Conservation (phyloP, 495 filamentous ascomycete species). For the Aspergillus saccharolyticus region DNA sequence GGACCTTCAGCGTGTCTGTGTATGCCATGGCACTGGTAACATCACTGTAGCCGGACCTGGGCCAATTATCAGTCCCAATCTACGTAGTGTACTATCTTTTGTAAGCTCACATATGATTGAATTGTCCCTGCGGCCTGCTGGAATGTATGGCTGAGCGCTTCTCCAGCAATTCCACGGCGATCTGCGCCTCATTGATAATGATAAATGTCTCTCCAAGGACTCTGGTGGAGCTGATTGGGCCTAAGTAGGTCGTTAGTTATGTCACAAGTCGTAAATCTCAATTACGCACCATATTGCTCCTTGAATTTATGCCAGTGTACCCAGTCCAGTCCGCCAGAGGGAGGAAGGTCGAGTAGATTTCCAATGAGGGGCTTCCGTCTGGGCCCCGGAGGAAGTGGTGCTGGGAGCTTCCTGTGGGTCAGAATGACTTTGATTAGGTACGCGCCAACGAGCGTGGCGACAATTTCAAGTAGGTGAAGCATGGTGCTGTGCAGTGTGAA, state of each 20-base stretch:
- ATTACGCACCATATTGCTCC: conserved; percentile 35
- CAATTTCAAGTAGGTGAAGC: not conserved
- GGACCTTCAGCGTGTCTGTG: conserved; percentile 14
- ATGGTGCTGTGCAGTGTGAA: not conserved
- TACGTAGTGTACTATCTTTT: not conserved
- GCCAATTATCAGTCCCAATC: conserved; percentile 2
- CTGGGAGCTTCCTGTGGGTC: not conserved
- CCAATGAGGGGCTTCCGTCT: conserved; percentile 37
- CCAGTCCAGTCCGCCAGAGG: conserved; percentile 32
- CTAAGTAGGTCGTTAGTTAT: conserved; percentile 5
- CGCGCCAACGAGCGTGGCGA: not conserved
- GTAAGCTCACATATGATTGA: not conserved
- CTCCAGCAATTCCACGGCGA: conserved; percentile 41
- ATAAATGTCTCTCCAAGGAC: conserved; percentile 43
- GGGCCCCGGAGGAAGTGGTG: conserved; percentile 8
- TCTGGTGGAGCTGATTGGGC: conserved; percentile 48
- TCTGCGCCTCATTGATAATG: conserved; percentile 40
- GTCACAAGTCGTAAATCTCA: not conserved
- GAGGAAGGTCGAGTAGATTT: conserved; percentile 44
- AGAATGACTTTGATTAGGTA: not conserved
- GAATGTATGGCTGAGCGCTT: conserved; percentile 42
- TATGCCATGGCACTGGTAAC: conserved; percentile 2
- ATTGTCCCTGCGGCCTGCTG: conserved; percentile 23
- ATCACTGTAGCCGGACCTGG: not conserved
- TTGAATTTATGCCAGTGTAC: conserved; percentile 50